Evolutionary conservation across 2,329 filamentous ascomycete genomes (phyloP), one percentile per base, ranked within the genome.

Genomic region (Talaromyces pinophilus): DNA sequence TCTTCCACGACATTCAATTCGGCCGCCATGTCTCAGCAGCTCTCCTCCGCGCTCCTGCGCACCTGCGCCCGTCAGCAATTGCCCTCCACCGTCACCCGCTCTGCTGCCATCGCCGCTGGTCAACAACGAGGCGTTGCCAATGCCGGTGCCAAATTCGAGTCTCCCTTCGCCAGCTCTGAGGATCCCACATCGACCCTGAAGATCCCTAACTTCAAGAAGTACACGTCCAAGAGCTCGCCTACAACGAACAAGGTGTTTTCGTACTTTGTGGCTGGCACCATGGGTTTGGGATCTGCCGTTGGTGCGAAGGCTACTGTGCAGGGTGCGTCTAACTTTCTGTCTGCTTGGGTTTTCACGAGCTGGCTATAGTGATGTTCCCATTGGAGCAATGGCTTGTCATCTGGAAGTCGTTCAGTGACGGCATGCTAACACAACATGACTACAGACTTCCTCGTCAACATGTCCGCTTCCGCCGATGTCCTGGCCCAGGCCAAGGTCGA

Each of bases 401-500:
- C 25, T 25, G 25, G 25, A 25, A 25, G 25, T 19, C 15, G n/a
- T 4, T 35, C 1, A 38, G 40, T 59, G 35, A 55, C 10, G 30
- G 17, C n/a, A 35, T 13, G 25, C 30, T 55, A 59, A 59, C 17
- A 52, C 2, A 25, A 19, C 44, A 22, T 22, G 5, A 44, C 38
- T 72, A 72, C 82, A 99, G 95, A 99, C 84, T 99, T 99, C 88
- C 87, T 99, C 71, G 92, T 97, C 85, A 99, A 97, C 89, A 98
- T 99, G 96, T 96, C 94, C 76, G 95, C 95, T 70, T 99, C 95
- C 69, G 95, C 95, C 82, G 95, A 99, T 78, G 93, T 99, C 78
- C 84, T 99, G 83, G 95, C 96, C 79, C 96, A 97, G 89, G 95
- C 95, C 82, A 99, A 99, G 90, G 95, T 99, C 74, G 95, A 99